A percentile compares a stretch with the other conserved stretches of the same genome.
These are phyloP conservation scores for Cucurbita ficifolia DNA, from an alignment of 306 rosid genomes.

Conservation along the genomic window DNA sequence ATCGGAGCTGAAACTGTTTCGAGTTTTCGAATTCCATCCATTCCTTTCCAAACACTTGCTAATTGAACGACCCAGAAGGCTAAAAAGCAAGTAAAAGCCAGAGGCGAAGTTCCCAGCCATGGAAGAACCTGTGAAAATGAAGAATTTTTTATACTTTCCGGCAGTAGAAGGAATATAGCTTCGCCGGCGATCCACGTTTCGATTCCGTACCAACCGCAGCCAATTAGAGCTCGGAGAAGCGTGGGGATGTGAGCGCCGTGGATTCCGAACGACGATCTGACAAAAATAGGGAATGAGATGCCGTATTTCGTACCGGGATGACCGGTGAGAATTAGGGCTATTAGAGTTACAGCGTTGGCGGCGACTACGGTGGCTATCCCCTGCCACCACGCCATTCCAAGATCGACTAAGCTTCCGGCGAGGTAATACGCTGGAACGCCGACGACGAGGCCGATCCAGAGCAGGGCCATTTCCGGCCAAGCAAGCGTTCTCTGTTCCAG, in stretches of 20 bases:
- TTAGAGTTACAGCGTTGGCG: constrained; percentile 41
- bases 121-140: constrained; percentile 21
- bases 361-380: constrained; percentile 65
- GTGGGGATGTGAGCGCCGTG: constrained; percentile 80
- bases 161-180: constrained; percentile 67
- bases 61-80: constrained; percentile 57
- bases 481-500: constrained; percentile 40
- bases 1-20: constrained; percentile 86
- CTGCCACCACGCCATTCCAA: constrained; percentile 99
- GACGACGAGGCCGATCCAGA: constrained; percentile 81
- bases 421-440: constrained; percentile 84
- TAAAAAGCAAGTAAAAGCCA: constrained; percentile 56
- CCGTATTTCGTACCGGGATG: constrained; percentile 78
- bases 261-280: constrained; percentile 72
- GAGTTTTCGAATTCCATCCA: constrained; percentile 65
- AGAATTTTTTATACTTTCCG: constrained; percentile 28
- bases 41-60: constrained; percentile 55
- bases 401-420: constrained; percentile 80
- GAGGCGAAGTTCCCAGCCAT: constrained; percentile 80
- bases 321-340: constrained; percentile 58
- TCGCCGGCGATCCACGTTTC: constrained; percentile 95
- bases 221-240: constrained; percentile 59
- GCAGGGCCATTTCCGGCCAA: constrained; percentile 51
- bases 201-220: constrained; percentile 98
- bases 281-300: constrained; percentile 71